A percentile compares a stretch with the other conserved stretches of the same genome.
These are phyloP conservation scores for Coprinopsis marcescibilis DNA, from an alignment of 768 basidiomycete species.

Conservation along the genomic window DNA sequence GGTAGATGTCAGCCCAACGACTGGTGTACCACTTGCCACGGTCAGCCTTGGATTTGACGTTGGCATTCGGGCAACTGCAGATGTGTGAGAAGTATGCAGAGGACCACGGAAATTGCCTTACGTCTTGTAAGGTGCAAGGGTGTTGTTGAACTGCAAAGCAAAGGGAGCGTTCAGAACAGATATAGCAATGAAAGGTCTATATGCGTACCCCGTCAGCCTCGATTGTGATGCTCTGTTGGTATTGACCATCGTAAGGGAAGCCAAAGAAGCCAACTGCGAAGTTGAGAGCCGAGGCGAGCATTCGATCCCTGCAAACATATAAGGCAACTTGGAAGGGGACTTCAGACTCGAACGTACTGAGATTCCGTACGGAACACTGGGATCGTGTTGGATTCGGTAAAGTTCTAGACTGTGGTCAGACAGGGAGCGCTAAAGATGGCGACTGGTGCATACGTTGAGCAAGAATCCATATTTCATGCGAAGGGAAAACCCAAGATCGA, in stretches of 20 bases:
- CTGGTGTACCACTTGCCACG: slow-evolving; percentile 54
- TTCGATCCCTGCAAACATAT: slow-evolving; percentile 50
- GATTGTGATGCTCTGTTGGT: slow-evolving; percentile 73
- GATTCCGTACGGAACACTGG: slow-evolving; percentile 80
- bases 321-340: neutral
- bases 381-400: slow-evolving; percentile 50
- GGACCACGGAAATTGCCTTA: slow-evolving; percentile 23
- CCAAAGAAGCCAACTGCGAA: slow-evolving; percentile 76
- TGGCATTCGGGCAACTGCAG: slow-evolving; percentile 59
- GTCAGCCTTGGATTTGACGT: slow-evolving; percentile 37
- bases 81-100: neutral
- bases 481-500: slow-evolving; percentile 63
- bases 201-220: slow-evolving; percentile 51
- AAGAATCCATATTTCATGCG: slow-evolving; percentile 78
- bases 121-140: slow-evolving; percentile 80
- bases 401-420: slow-evolving; percentile 35
- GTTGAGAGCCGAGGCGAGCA: slow-evolving; percentile 59
- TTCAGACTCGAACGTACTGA: slow-evolving; percentile 37
- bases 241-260: slow-evolving; percentile 64
- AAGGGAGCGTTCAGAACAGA: neutral
- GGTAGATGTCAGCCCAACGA: slow-evolving; percentile 69
- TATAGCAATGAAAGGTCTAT: neutral
- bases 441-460: slow-evolving; percentile 38
- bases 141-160: slow-evolving; percentile 63
- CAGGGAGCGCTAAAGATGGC: neutral